These are phyloP conservation scores for Eutrema yunnanense DNA, from an alignment of 345 rosid species.

Conservation along the genomic window DNA sequence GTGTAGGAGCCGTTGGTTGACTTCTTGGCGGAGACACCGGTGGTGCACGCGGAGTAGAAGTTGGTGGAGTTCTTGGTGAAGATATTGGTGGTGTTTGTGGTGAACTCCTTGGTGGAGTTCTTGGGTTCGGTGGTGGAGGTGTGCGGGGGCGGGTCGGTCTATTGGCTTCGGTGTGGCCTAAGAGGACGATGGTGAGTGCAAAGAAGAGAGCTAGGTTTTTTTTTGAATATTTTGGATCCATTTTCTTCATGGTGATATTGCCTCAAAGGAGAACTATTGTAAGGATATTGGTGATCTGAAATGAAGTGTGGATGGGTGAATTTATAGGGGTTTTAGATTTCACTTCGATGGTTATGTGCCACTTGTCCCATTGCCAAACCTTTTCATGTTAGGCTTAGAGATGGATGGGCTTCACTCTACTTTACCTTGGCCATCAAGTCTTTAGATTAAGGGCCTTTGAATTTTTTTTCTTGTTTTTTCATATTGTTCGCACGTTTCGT, in stretches of 20 bases:
- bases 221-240: background rate
- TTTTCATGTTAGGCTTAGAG: slow-evolving; percentile 1
- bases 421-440: background rate
- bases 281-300: background rate
- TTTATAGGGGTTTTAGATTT: slow-evolving; percentile 5
- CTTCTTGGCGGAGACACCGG: background rate
- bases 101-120: background rate
- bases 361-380: background rate
- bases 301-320: background rate
- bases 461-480: background rate
- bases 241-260: background rate
- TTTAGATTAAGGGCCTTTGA: background rate
- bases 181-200: background rate
- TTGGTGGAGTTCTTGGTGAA: background rate
- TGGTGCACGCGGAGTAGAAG: background rate
- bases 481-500: background rate
- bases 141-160: background rate
- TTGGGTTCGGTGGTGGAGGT: background rate
- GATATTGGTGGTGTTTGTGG: background rate
- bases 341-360: background rate
- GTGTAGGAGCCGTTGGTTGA: background rate
- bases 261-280: background rate
- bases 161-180: background rate
- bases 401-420: background rate
- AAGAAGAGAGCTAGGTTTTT: background rate